Evolutionary conservation across 805 yeast species (phyloP).

Genomic region (Kluyveromyces nonfermentans): DNA sequence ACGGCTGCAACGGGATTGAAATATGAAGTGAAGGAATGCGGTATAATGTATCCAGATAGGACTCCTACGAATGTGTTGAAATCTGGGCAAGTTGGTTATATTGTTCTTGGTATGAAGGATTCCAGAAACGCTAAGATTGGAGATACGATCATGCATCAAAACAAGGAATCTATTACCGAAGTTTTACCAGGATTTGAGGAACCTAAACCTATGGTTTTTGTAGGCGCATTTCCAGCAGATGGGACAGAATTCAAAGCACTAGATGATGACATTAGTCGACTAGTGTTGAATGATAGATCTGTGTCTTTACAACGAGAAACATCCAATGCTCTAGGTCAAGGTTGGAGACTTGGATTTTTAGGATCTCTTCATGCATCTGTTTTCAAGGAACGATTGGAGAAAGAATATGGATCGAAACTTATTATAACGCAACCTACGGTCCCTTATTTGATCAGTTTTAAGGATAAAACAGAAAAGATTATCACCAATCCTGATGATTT

Average conservation of each 20-base stretch:
- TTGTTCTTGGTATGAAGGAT: slow-evolving; percentile 90
- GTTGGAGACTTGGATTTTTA: slow-evolving; percentile 93
- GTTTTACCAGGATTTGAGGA: slow-evolving; percentile 94
- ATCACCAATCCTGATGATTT: slow-evolving; percentile 90
- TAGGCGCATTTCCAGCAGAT: slow-evolving; percentile 96
- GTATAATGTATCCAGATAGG: slow-evolving; percentile 91
- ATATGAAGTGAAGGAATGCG: slow-evolving; percentile 87
- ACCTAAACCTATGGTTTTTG: slow-evolving; percentile 96
- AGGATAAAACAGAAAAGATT: slow-evolving; percentile 52
- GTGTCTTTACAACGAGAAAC: slow-evolving; percentile 85
- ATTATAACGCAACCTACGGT: slow-evolving; percentile 95
- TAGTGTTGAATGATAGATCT: slow-evolving; percentile 85
- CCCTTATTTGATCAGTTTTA: slow-evolving; percentile 70
- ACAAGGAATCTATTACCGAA: slow-evolving; percentile 45
- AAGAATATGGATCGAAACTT: slow-evolving; percentile 87
- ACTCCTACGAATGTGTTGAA: slow-evolving; percentile 49
- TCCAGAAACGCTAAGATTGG: slow-evolving; percentile 84
- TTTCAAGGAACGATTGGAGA: slow-evolving; percentile 81
- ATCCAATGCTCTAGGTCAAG: slow-evolving; percentile 90
- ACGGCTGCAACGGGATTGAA: slow-evolving; percentile 68
- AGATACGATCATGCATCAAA: slow-evolving; percentile 69
- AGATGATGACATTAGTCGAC: slow-evolving; percentile 82
- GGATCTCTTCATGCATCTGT: slow-evolving; percentile 95
- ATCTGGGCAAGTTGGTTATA: slow-evolving; percentile 93
- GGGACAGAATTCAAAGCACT: slow-evolving; percentile 81